Conservation (phyloP, 2,329 filamentous ascomycete genomes). For the Fusarium poae region DNA sequence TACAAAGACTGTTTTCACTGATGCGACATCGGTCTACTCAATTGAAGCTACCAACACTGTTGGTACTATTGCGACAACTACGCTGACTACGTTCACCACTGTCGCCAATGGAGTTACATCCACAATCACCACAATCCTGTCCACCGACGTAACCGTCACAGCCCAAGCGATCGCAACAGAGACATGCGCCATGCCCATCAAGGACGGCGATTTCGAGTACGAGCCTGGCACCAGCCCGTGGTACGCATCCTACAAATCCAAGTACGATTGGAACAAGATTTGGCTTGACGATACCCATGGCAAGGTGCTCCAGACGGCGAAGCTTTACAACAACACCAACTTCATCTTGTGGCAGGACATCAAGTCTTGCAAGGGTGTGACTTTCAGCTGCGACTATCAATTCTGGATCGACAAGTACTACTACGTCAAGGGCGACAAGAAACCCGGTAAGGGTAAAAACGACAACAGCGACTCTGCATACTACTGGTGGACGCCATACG, state of each 20-base stretch:
- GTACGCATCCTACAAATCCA: neutral
- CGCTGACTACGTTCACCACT: conserved; percentile 1
- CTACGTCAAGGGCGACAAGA: neutral
- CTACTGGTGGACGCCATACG: too few relatives aligned
- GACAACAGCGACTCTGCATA: too few relatives aligned
- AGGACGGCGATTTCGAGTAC: conserved; percentile 9
- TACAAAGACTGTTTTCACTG: conserved; percentile 17
- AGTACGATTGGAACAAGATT: neutral
- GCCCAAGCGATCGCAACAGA: conserved; percentile 8
- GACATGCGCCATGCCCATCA: conserved; percentile 13
- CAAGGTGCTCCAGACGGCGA: neutral
- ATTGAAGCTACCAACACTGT: conserved; percentile 19
- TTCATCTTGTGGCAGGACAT: conserved; percentile 4
- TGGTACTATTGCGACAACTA: conserved; percentile 8
- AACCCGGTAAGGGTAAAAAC: neutral
- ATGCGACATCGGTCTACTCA: conserved; percentile 11
- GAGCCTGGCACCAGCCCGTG: neutral
- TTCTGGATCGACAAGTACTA: conserved; percentile 20
- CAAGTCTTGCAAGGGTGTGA: conserved; percentile 8
- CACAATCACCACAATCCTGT: neutral
- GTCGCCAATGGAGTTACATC: conserved; percentile 16
- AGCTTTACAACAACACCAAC: neutral
- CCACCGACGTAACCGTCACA: conserved; percentile 9
- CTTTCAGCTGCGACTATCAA: conserved; percentile 13
- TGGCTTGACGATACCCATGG: neutral